Conservation (phyloP, 208 protist genomes). For the Trypanosoma congolense region DNA sequence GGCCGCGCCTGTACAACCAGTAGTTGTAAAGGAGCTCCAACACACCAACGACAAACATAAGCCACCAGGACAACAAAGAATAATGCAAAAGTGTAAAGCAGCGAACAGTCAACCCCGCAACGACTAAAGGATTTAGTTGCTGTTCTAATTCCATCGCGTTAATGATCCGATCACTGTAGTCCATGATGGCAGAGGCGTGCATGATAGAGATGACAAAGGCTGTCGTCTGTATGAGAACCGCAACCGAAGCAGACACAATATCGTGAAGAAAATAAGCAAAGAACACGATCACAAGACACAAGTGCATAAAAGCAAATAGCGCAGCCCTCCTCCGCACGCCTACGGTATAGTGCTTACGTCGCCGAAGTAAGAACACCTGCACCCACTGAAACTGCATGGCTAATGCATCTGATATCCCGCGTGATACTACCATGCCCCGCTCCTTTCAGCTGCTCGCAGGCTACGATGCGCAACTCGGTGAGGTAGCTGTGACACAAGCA, state of each 20-base stretch:
- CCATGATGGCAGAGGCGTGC: constrained; percentile 33
- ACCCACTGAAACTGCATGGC: constrained; percentile 67
- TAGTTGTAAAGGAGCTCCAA: constrained; percentile 62
- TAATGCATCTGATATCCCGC: constrained; percentile 38
- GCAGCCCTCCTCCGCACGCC: constrained; percentile 28
- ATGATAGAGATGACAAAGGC: constrained; percentile 38
- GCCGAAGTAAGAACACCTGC: constrained; percentile 41
- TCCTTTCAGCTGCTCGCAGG: neutral
- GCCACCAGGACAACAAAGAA: constrained; percentile 31
- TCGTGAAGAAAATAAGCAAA: constrained; percentile 28
- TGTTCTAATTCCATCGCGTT: constrained; percentile 60
- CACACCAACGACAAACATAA: constrained; percentile 24
- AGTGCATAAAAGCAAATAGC: constrained; percentile 54
- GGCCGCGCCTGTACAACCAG: constrained; percentile 27
- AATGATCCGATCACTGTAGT: constrained; percentile 47
- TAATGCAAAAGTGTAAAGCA: constrained; percentile 44
- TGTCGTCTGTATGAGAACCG: constrained; percentile 50
- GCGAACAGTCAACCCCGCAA: constrained; percentile 45
- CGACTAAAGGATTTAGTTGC: constrained; percentile 45
- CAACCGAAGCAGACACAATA: constrained; percentile 34
- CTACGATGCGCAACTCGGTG: too few relatives aligned
- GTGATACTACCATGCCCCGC: constrained; percentile 18
- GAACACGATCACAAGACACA: constrained; percentile 43
- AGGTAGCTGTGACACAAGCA: too few relatives aligned
- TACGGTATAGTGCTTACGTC: constrained; percentile 24